Evolutionary conservation across 768 basidiomycete genomes (phyloP), one percentile per base, ranked within the genome.

Genomic region (Pulveroboletus frians): DNA sequence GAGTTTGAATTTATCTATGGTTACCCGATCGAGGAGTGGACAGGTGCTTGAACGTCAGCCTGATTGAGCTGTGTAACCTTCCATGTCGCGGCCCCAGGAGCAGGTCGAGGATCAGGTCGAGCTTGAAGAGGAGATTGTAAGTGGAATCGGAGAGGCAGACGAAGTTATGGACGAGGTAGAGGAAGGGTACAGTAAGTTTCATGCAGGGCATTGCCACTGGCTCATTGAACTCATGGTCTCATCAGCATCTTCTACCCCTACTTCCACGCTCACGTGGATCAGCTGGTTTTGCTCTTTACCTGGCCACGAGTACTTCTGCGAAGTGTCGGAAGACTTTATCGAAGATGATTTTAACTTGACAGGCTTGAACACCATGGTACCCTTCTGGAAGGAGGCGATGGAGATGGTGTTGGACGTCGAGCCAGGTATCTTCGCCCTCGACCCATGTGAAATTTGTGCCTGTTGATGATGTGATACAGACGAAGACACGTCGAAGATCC

Each of bases 351-450:
- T 99, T 75, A 99, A 99, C 72, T 76, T 99, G 34, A 99, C 96
- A 5, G 96, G 96, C 6, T 71, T 99, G 66, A 95, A 93, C 63
- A 79, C 80, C 29, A 84, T 94, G 84, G 96, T 98, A 15, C 96
- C 96, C 8, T 99, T 99, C 67, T 99, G 95, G 92, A 98, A 97
- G 68, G 96, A 99, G 68, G 96, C 96, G 39, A 89, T 99, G 86
- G 96, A 99, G 73, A 99, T 99, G 96, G 92, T 99, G 14, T 71
- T 99, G 57, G 96, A 99, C 71, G 95, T 98, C 46, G 96, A 99
- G 71, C 92, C 96, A 75, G 93, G 95, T 94, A 66, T 68, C 84
- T 67, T 26, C 21, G 30, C 53, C 55, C 52, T 46, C 21, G 43
- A 46, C 46, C 54, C 50, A 44, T 47, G 48, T 47, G 42, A 50